A percentile compares a stretch with the other conserved stretches of the same genome.
These are phyloP conservation scores for Teunomyces lycoperdinae DNA, from an alignment of 805 yeast species.

Conservation along the genomic window DNA sequence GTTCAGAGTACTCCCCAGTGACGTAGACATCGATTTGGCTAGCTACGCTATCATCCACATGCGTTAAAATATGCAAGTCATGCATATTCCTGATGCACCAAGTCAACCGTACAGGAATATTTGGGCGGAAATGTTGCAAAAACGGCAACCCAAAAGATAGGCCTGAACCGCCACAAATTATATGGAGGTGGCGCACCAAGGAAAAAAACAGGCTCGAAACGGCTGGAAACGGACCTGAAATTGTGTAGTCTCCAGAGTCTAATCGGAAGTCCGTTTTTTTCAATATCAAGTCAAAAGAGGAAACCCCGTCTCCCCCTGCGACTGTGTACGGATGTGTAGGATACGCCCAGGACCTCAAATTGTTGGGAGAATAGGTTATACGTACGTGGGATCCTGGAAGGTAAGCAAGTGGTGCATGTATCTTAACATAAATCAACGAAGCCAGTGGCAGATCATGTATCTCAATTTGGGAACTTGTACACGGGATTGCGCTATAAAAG, in stretches of 20 bases:
- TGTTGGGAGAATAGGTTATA: constrained; percentile 8
- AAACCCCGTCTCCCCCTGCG: constrained; percentile 31
- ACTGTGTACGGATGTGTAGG: constrained; percentile 70
- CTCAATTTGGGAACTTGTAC: constrained; percentile 12
- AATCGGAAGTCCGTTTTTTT: constrained; percentile 31
- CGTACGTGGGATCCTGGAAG: constrained; percentile 61
- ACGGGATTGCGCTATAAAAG: constrained; percentile 14
- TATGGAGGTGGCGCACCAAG: constrained; percentile 47
- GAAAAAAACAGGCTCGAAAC: constrained; percentile 43
- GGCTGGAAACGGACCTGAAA: constrained; percentile 39
- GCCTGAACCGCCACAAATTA: constrained; percentile 75
- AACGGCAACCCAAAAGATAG: constrained; percentile 61
- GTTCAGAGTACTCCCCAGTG: constrained; percentile 6
- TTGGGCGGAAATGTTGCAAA: constrained; percentile 36
- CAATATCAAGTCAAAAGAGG: constrained; percentile 42
- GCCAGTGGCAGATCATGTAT: constrained; percentile 9
- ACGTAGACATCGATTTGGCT: constrained; percentile 8
- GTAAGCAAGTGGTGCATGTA: constrained; percentile 12
- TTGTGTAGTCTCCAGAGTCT: constrained; percentile 4
- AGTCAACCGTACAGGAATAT: constrained; percentile 34
- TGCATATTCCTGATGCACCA: constrained; percentile 53
- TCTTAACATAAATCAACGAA: background rate
- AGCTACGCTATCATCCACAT: constrained; percentile 17
- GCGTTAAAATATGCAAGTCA: constrained; percentile 48
- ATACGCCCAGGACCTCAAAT: constrained; percentile 31